Evolutionary conservation across 2,329 filamentous ascomycete species (phyloP).

Genomic region (Cytospora chrysosperma): DNA sequence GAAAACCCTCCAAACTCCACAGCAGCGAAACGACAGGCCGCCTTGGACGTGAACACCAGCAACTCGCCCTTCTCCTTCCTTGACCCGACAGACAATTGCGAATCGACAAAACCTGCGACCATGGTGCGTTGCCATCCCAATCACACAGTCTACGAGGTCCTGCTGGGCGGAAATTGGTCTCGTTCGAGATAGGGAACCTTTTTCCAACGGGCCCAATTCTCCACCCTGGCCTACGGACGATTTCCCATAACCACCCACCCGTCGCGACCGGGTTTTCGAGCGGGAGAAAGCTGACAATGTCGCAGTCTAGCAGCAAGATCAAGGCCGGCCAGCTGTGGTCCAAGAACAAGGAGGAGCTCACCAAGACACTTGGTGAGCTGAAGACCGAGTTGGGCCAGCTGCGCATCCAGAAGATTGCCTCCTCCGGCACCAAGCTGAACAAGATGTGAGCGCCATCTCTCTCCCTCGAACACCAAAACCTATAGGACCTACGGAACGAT

Average conservation of each 20-base stretch:
- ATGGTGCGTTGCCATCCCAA: constrained; percentile 24
- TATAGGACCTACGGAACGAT: constrained; percentile 13
- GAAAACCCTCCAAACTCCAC: constrained; percentile 17
- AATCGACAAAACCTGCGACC: constrained; percentile 24
- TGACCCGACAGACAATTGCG: constrained; percentile 24
- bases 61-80: constrained; percentile 17
- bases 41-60: constrained; percentile 19
- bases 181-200: constrained; percentile 5
- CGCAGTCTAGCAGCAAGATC: constrained; percentile 67
- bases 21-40: constrained; percentile 16
- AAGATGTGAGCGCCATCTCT: constrained; percentile 72
- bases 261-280: not conserved
- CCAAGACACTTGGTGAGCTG: constrained; percentile 90
- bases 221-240: constrained; percentile 10
- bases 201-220: constrained; percentile 1
- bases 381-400: constrained; percentile 96
- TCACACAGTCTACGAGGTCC: constrained; percentile 9
- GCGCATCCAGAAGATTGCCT: constrained; percentile 97
- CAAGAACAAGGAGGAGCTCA: constrained; percentile 99
- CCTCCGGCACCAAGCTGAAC: constrained; percentile 92
- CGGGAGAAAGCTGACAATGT: constrained; percentile 35
- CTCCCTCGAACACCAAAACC: too few relatives aligned
- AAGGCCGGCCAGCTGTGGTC: constrained; percentile 96
- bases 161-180: not conserved
- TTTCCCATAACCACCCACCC: too few relatives aligned